These are phyloP conservation scores for Pestalotiopsis sp. DNA, from an alignment of 2,329 filamentous ascomycete species.

Conservation along the genomic window DNA sequence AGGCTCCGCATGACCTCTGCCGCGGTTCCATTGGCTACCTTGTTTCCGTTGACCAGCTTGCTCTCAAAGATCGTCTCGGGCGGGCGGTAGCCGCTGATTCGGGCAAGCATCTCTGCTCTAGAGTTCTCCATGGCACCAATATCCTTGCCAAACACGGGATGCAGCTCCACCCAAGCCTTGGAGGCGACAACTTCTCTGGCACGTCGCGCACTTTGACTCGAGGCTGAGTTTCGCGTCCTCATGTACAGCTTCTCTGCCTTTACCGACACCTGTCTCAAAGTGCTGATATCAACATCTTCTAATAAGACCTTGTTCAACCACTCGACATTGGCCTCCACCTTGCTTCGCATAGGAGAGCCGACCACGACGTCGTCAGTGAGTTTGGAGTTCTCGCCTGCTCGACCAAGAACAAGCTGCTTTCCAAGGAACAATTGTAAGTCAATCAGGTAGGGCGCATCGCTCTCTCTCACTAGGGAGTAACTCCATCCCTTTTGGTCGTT, in stretches of 20 bases:
- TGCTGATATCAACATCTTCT: constrained; percentile 73
- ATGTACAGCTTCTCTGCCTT: constrained; percentile 95
- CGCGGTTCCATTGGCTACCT: constrained; percentile 43
- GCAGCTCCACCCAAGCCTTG: constrained; percentile 72
- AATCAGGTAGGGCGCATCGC: constrained; percentile 87
- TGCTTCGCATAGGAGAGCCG: constrained; percentile 72
- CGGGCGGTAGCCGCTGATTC: constrained; percentile 86
- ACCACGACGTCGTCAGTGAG: constrained; percentile 84
- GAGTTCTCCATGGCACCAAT: constrained; percentile 67
- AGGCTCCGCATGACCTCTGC: constrained; percentile 61
- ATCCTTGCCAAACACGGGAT: constrained; percentile 78
- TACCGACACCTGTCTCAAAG: constrained; percentile 70
- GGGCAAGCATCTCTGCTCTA: constrained; percentile 82
- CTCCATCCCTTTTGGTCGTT: constrained; percentile 92
- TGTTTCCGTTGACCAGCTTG: constrained; percentile 13
- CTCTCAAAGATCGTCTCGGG: constrained; percentile 92
- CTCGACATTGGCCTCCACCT: constrained; percentile 76
- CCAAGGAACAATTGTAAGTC: constrained; percentile 94
- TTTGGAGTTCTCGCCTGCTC: constrained; percentile 62
- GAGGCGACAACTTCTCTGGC: constrained; percentile 75
- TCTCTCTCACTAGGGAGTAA: constrained; percentile 87
- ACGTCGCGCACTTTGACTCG: constrained; percentile 85
- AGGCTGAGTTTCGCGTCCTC: constrained; percentile 86
- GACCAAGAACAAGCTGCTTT: constrained; percentile 77
- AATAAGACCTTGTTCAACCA: constrained; percentile 79